Percentiles rank a stretch among this genome's conserved stretches.
Evolutionary conservation across 441 rosid genomes (phyloP).

Genomic region (Omphalea diandra): DNA sequence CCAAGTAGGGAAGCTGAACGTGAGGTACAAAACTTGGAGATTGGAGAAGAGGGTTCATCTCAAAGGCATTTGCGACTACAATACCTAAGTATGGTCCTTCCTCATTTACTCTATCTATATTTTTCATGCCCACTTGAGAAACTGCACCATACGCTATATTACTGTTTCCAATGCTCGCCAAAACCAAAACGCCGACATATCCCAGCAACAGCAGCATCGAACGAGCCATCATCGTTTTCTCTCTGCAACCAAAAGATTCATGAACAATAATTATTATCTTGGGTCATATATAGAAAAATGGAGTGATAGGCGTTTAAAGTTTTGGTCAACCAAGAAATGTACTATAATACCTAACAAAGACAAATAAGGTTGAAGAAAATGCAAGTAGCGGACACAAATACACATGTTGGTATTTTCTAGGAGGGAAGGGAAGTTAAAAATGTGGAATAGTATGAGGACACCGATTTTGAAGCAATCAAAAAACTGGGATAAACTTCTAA

Average conservation of each 20-base stretch:
- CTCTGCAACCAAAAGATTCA: background rate
- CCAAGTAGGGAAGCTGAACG: conserved; percentile 39
- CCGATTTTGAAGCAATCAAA: too few relatives aligned
- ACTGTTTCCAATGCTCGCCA: too few relatives aligned
- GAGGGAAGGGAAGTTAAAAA: too few relatives aligned
- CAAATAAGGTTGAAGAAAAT: too few relatives aligned
- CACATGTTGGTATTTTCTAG: too few relatives aligned
- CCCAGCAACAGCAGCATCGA: conserved; percentile 3
- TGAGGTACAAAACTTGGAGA: conserved; percentile 43
- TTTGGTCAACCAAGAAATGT: background rate
- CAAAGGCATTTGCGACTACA: conserved; percentile 56
- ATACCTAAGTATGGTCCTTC: conserved; percentile 56
- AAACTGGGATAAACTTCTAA: background rate
- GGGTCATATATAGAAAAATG: background rate
- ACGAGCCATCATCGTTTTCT: background rate
- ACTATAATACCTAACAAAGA: background rate
- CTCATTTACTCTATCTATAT: conserved; percentile 34
- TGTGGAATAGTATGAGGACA: background rate
- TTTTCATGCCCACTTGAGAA: conserved; percentile 20
- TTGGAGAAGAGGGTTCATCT: conserved; percentile 69
- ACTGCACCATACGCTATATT: conserved; percentile 36
- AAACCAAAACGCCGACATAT: conserved; percentile 19
- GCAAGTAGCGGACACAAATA: too few relatives aligned
- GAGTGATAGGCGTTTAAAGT: too few relatives aligned
- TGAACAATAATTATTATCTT: too few relatives aligned